Percentiles rank a stretch among this genome's conserved stretches.
Conservation (phyloP, 345 rosid species). For the Eutrema japonicum region DNA sequence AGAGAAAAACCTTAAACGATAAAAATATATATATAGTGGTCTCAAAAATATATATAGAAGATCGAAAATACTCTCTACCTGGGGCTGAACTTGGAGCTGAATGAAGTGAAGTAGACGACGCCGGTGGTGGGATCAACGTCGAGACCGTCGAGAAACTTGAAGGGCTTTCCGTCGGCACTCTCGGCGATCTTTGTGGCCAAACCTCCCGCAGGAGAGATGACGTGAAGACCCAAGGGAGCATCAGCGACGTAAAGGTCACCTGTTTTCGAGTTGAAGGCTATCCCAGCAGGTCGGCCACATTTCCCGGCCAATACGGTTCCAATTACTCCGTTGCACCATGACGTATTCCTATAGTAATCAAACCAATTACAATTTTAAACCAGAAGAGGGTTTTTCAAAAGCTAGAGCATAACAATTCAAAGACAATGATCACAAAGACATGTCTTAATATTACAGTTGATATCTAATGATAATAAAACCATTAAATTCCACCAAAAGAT, state of each 20-base stretch:
- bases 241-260: conserved; percentile 54
- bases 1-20: neutral
- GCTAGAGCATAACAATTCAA: neutral
- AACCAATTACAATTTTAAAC: neutral
- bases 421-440: neutral
- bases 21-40: too few relatives aligned
- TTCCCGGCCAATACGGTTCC: conserved; percentile 41
- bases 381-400: neutral
- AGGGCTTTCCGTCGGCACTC: conserved; percentile 38
- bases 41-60: neutral
- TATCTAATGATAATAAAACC: neutral
- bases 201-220: conserved; percentile 50
- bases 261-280: conserved; percentile 39
- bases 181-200: conserved; percentile 48
- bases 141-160: conserved; percentile 48
- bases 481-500: neutral
- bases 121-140: conserved; percentile 49
- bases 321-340: conserved; percentile 39
- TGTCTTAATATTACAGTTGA: neutral
- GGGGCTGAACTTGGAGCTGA: conserved; percentile 45
- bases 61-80: neutral
- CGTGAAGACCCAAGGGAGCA: conserved; percentile 53
- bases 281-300: conserved; percentile 57
- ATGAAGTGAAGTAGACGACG: conserved; percentile 51
- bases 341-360: conserved; percentile 12